Conservation (phyloP, 352 stramenopile genomes). For the Globisporangium middletonii region DNA sequence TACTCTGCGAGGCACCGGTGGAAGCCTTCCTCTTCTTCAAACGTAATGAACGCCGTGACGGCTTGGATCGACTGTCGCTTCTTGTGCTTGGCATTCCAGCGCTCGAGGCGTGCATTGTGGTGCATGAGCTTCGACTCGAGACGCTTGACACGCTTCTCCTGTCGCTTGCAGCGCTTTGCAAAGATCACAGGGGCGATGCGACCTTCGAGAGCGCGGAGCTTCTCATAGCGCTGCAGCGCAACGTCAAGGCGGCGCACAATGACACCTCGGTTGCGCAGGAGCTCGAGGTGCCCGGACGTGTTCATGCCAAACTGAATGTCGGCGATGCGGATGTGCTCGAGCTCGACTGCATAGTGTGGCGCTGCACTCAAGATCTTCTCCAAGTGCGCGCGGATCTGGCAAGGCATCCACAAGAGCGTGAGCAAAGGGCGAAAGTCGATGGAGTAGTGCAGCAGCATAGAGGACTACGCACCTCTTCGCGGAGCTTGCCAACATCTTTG, state of each 20-base stretch:
- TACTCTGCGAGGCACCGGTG: constrained; percentile 77
- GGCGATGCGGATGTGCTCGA: constrained; percentile 60
- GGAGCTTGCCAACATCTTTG: constrained; percentile 51
- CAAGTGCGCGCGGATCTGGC: constrained; percentile 56
- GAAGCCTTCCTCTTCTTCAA: constrained; percentile 78
- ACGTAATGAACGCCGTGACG: constrained; percentile 79
- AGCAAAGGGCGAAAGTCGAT: neutral
- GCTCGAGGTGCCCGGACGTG: constrained; percentile 47
- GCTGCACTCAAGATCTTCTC: constrained; percentile 51
- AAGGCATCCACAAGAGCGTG: neutral
- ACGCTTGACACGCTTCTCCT: constrained; percentile 36
- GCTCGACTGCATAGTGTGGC: constrained; percentile 39
- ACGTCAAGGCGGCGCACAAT: constrained; percentile 63
- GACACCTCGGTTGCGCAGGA: constrained; percentile 52
- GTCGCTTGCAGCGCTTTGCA: constrained; percentile 28
- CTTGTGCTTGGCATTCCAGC: constrained; percentile 17
- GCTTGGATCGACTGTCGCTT: constrained; percentile 27
- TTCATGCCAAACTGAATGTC: constrained; percentile 80
- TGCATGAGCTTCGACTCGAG: constrained; percentile 38
- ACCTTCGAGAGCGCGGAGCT: constrained; percentile 47
- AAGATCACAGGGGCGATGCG: constrained; percentile 36
- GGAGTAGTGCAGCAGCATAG: neutral
- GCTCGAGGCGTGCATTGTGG: constrained; percentile 34
- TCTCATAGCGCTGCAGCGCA: constrained; percentile 58
- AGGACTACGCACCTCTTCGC: constrained; percentile 37